Evolutionary conservation across 2,329 filamentous ascomycete species (phyloP), one percentile per base, ranked within the genome.

Genomic region (Fusarium sp.): DNA sequence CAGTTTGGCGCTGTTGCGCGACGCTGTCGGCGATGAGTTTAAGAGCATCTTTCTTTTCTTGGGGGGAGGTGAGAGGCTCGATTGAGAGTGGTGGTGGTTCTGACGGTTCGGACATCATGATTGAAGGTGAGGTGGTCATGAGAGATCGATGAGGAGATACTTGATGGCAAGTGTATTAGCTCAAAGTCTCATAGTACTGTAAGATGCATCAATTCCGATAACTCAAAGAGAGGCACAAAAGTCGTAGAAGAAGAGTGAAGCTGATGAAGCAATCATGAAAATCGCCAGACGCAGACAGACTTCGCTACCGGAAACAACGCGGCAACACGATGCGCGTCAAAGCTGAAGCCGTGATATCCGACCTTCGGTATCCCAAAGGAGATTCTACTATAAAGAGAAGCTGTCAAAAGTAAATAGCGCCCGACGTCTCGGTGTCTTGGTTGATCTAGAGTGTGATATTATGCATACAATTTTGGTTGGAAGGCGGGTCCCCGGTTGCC

Each of bases 11-110:
- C 81, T 96, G 93, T 78, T 97, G 92, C 27, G 93, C 92, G 59
- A 97, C 89, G 70, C 90, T 93, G 81, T 96, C 93, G 56, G 92
- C 90, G 48, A 97, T 85, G 20, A 97, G 86, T 66, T 87, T 87
- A 58, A 97, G 84, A 15, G 91, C 91, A 60, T 88, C 85, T 68
- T 89, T 82, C 76, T 90, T 89, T 75, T 94, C 91, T 46, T 82
- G 77, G 48, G 87, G 81, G 43, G 74, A 74, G 41, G 82, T 83
- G 45, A 90, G 80, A 47, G 85, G 76, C 67, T 86, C 86, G 54
- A 91, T 89, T 40, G 85, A 85, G 61, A 94, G 86, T 13, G 88
- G 85, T 9, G 90, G 90, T 41, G 89, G 81, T 68, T 85, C 67
- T 32, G 65, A 30, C 20, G 51, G 27, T 24, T 63, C 12, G 8